A percentile compares a stretch with the other conserved stretches of the same genome.
These are phyloP conservation scores for Diaporthe sp. DNA, from an alignment of 2,329 filamentous ascomycete genomes.

Conservation along the genomic window DNA sequence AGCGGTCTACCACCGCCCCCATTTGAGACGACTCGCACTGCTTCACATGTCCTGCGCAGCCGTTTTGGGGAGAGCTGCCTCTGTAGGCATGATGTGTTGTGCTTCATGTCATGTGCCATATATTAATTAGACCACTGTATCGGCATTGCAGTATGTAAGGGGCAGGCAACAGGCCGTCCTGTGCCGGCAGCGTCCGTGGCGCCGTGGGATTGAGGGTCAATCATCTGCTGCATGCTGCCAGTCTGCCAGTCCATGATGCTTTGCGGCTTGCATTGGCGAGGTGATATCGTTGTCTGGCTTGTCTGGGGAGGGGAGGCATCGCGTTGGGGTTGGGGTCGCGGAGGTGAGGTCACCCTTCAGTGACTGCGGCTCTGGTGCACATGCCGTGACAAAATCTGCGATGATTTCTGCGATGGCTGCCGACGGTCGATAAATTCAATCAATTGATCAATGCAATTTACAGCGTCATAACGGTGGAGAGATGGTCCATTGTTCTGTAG, in stretches of 20 bases:
- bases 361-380: not conserved
- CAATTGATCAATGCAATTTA: constrained; percentile 1
- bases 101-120: constrained; percentile 18
- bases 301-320: not conserved
- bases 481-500: not conserved
- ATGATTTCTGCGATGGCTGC: constrained; percentile 6
- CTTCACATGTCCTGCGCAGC: not conserved
- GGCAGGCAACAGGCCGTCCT: constrained; percentile 4
- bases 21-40: not conserved
- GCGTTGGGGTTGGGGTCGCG: not conserved
- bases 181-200: not conserved
- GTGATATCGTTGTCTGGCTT: not conserved
- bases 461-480: not conserved
- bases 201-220: not conserved
- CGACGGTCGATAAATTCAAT: constrained; percentile 25
- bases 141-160: constrained; percentile 16
- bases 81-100: not conserved
- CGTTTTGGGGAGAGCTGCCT: not conserved
- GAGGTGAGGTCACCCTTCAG: constrained; percentile 9
- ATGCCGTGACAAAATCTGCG: not conserved
- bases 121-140: constrained; percentile 16
- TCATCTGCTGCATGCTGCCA: constrained; percentile 2
- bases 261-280: constrained; percentile 15
- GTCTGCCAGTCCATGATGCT: not conserved
- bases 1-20: constrained; percentile 16